These are phyloP conservation scores for Cinchona pubescens DNA, from an alignment of 257 asterid species.

Conservation along the genomic window DNA sequence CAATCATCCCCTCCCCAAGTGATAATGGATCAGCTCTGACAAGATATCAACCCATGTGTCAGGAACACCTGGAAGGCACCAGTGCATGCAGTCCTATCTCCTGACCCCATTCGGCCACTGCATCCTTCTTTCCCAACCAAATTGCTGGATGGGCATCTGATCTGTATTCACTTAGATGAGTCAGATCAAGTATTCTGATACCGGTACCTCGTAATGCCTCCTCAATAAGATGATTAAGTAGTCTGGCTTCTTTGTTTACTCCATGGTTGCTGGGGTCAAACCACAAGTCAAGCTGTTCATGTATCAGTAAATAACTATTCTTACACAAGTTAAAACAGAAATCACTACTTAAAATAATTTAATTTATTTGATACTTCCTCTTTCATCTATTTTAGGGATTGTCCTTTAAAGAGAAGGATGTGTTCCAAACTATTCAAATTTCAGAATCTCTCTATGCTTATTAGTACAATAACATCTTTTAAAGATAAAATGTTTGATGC, in stretches of 20 bases:
- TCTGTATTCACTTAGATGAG: slow-evolving; percentile 79
- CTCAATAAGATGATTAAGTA: slow-evolving; percentile 55
- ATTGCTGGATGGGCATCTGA: slow-evolving; percentile 94
- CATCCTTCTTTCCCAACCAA: slow-evolving; percentile 93
- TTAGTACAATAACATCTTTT: not conserved
- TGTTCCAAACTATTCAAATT: not conserved
- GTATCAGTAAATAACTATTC: slow-evolving; percentile 21
- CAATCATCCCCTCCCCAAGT: slow-evolving; percentile 37
- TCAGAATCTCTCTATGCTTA: not conserved
- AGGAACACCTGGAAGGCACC: slow-evolving; percentile 97
- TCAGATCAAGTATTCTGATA: slow-evolving; percentile 57
- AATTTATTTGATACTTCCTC: not conserved
- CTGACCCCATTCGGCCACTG: slow-evolving; percentile 90
- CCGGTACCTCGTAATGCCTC: slow-evolving; percentile 50
- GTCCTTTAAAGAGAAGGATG: not conserved
- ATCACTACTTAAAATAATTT: not conserved
- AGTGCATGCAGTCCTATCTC: slow-evolving; percentile 99
- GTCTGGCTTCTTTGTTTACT: slow-evolving; percentile 85
- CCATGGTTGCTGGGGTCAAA: slow-evolving; percentile 76
- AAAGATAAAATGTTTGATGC: not conserved
- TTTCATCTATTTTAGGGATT: not conserved
- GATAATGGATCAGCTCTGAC: slow-evolving; percentile 49
- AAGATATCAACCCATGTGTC: slow-evolving; percentile 97
- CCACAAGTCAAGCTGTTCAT: slow-evolving; percentile 81
- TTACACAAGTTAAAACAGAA: not conserved